Evolutionary conservation across 805 yeast species (phyloP).

Genomic region (Jamesozyma jinghongensis): DNA sequence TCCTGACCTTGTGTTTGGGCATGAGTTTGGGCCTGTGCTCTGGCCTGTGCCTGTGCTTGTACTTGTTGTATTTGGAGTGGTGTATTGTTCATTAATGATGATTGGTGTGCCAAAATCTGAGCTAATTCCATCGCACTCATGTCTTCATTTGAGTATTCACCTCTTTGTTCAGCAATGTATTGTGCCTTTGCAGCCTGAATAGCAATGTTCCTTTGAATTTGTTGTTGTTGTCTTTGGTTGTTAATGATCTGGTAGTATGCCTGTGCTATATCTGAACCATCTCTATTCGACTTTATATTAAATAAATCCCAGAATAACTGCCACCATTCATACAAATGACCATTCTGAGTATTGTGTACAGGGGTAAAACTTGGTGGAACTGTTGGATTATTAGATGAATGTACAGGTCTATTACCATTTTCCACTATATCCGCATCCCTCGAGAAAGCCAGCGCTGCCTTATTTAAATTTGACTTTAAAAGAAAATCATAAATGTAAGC

Average conservation of each 20-base stretch:
- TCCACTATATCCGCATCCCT: slow-evolving; percentile 59
- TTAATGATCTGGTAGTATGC: slow-evolving; percentile 59
- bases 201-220: slow-evolving; percentile 43
- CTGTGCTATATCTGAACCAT: slow-evolving; percentile 53
- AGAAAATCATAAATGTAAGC: slow-evolving; percentile 84
- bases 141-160: slow-evolving; percentile 30
- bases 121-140: slow-evolving; percentile 18
- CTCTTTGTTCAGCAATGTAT: slow-evolving; percentile 33
- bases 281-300: slow-evolving; percentile 66
- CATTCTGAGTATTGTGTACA: slow-evolving; percentile 67
- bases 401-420: slow-evolving; percentile 8
- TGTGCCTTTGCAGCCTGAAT: slow-evolving; percentile 39
- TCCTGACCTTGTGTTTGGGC: background rate
- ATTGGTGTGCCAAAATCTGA: slow-evolving; percentile 7
- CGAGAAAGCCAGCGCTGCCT: slow-evolving; percentile 65
- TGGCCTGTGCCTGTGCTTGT: background rate
- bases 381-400: background rate
- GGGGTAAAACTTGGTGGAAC: slow-evolving; percentile 31
- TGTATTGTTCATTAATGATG: background rate
- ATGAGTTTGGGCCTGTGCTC: background rate
- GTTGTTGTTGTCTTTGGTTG: slow-evolving; percentile 43
- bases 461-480: slow-evolving; percentile 58
- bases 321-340: slow-evolving; percentile 93
- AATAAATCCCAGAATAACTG: slow-evolving; percentile 90
- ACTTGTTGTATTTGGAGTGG: background rate